Conservation (phyloP, 345 rosid genomes). For the Rhizophora apiculata region DNA sequence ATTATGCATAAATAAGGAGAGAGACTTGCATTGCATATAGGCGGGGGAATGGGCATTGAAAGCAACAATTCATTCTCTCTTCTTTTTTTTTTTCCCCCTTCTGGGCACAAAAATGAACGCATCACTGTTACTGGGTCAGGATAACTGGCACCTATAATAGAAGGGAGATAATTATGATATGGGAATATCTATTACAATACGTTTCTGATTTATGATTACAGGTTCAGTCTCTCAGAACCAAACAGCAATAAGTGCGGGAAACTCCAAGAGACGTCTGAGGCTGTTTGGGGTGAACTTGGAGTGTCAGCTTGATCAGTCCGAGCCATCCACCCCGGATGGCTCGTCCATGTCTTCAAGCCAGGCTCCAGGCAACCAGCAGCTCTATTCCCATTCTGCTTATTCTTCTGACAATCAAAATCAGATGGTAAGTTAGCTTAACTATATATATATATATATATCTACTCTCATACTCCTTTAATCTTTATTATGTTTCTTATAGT, state of each 20-base stretch:
- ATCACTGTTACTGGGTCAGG: no score
- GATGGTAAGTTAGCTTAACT: conserved; percentile 36
- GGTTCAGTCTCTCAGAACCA: conserved; percentile 38
- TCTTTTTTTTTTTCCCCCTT: no score
- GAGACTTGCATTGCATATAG: no score
- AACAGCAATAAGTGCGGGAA: conserved; percentile 34
- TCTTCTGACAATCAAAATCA: conserved; percentile 30
- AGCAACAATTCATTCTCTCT: no score
- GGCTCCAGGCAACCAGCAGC: conserved; percentile 28
- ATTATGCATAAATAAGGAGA: no score
- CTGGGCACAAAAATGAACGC: no score
- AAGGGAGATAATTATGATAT: not conserved
- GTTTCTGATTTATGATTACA: conserved; percentile 10
- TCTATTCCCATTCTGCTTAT: conserved; percentile 28
- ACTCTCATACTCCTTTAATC: not conserved
- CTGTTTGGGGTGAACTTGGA: conserved; percentile 90
- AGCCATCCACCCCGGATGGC: conserved; percentile 58
- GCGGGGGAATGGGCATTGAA: no score
- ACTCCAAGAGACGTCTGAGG: conserved; percentile 59
- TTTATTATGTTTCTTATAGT: conserved; percentile 23
- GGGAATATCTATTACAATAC: conserved; percentile 1
- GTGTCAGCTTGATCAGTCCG: conserved; percentile 61
- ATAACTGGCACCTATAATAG: conserved; percentile 6
- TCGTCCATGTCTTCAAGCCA: conserved; percentile 42
- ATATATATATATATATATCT: not conserved